These are phyloP conservation scores for Antrodiella citrinella DNA, from an alignment of 768 basidiomycete species.

Conservation along the genomic window DNA sequence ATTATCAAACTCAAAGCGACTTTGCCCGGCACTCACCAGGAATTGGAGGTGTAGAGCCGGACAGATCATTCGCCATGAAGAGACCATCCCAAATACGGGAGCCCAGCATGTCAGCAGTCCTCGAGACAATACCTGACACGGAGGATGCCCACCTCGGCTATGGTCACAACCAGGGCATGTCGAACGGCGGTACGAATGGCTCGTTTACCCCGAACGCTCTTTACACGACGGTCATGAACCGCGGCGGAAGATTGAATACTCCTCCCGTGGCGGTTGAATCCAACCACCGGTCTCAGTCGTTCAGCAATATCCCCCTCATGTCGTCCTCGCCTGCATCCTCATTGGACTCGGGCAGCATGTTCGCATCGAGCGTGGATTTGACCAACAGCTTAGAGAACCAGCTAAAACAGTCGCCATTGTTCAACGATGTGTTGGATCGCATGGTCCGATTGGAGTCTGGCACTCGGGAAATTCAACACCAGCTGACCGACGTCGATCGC, in stretches of 20 bases:
- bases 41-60: constrained; percentile 37
- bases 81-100: constrained; percentile 33
- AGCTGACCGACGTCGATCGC: constrained; percentile 64
- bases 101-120: constrained; percentile 37
- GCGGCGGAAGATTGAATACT: constrained; percentile 32
- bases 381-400: constrained; percentile 56
- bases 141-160: constrained; percentile 37
- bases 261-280: constrained; percentile 36
- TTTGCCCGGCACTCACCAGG: constrained; percentile 38
- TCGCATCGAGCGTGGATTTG: constrained; percentile 40
- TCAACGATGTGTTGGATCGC: constrained; percentile 71
- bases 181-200: constrained; percentile 21
- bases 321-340: constrained; percentile 78
- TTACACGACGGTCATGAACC: constrained; percentile 31
- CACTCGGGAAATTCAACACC: constrained; percentile 64
- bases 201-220: constrained; percentile 24
- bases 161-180: neutral
- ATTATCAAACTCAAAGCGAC: constrained; percentile 23
- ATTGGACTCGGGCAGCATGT: constrained; percentile 63
- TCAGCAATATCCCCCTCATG: constrained; percentile 37
- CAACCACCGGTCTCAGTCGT: constrained; percentile 32
- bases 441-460: constrained; percentile 63
- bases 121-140: constrained; percentile 48
- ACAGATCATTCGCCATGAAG: constrained; percentile 30
- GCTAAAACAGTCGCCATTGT: constrained; percentile 65